Conservation (phyloP, 306 rosid genomes). For the Vigna angularis region DNA sequence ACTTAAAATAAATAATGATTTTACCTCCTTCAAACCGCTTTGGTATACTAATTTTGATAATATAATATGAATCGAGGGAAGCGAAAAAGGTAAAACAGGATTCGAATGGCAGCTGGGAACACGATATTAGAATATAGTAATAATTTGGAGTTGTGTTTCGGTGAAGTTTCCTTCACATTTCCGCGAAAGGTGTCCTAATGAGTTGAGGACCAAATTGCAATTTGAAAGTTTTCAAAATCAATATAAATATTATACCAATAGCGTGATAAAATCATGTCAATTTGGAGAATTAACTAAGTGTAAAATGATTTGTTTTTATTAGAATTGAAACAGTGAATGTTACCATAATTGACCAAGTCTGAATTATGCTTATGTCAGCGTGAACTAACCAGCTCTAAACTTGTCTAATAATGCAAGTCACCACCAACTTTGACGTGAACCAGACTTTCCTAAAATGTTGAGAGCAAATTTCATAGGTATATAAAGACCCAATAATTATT, state of each 20-base stretch:
- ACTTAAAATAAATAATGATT: not conserved
- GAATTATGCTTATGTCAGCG: not conserved
- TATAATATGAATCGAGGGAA: not conserved
- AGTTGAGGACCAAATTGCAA: not conserved
- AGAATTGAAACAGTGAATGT: not conserved
- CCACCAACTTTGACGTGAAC: not conserved
- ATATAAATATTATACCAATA: not conserved
- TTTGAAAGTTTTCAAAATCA: not conserved
- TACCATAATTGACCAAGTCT: not conserved
- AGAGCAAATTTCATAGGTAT: not conserved
- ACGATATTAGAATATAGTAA: not conserved
- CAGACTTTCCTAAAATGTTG: not conserved
- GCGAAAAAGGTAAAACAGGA: not conserved
- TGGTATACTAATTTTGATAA: not conserved
- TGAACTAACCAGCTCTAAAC: not conserved
- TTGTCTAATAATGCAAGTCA: not conserved
- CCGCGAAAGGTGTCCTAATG: not conserved
- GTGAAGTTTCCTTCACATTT: not conserved
- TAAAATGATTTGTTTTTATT: not conserved
- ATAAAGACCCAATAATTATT: too few species aligned
- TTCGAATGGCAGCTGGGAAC: not conserved
- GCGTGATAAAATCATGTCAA: not conserved
- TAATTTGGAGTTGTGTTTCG: not conserved
- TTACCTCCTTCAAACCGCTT: not conserved
- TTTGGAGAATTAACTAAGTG: not conserved